phyloP scores from a whole-genome alignment of 768 basidiomycete species.

The Kondoa subrosea region DNA sequence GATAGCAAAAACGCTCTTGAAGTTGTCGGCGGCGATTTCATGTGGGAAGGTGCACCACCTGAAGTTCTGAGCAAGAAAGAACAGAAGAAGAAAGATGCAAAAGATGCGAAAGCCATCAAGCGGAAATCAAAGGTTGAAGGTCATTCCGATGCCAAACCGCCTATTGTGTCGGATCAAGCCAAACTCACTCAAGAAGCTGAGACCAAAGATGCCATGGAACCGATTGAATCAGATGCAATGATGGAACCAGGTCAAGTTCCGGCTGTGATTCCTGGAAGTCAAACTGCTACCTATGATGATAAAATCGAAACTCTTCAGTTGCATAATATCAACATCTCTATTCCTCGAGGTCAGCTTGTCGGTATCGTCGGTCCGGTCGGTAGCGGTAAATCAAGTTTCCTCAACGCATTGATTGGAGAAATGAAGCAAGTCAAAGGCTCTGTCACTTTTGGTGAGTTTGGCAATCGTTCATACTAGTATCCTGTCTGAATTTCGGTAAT shows the following conservation, averaged over 20 bases:
- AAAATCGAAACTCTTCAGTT: slow-evolving; percentile 46
- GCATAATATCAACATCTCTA: slow-evolving; percentile 45
- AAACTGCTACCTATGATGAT: neutral
- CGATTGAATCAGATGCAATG: slow-evolving; percentile 9
- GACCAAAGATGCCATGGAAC: slow-evolving; percentile 15
- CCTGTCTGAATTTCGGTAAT: slow-evolving; percentile 50
- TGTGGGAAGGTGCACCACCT: slow-evolving; percentile 63
- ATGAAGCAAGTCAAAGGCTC: slow-evolving; percentile 44
- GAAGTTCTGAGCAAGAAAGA: slow-evolving; percentile 29
- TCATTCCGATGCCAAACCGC: neutral
- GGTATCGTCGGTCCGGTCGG: slow-evolving; percentile 83
- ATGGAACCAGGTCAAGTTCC: slow-evolving; percentile 1
- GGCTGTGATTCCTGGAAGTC: neutral
- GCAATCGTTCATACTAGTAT: slow-evolving; percentile 70
- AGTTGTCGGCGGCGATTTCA: slow-evolving; percentile 54
- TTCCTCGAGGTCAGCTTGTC: slow-evolving; percentile 60
- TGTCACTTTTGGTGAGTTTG: slow-evolving; percentile 54
- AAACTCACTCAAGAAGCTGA: slow-evolving; percentile 8
- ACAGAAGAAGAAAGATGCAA: slow-evolving; percentile 31
- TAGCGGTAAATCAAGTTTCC: slow-evolving; percentile 47
- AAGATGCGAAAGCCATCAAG: slow-evolving; percentile 22
- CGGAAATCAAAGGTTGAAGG: slow-evolving; percentile 19
- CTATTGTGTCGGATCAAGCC: neutral
- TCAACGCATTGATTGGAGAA: slow-evolving; percentile 19
- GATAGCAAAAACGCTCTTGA: slow-evolving; percentile 48